phyloP scores from a whole-genome alignment of 176 grass and related monocot species.

The Coix lacrymajobi region DNA sequence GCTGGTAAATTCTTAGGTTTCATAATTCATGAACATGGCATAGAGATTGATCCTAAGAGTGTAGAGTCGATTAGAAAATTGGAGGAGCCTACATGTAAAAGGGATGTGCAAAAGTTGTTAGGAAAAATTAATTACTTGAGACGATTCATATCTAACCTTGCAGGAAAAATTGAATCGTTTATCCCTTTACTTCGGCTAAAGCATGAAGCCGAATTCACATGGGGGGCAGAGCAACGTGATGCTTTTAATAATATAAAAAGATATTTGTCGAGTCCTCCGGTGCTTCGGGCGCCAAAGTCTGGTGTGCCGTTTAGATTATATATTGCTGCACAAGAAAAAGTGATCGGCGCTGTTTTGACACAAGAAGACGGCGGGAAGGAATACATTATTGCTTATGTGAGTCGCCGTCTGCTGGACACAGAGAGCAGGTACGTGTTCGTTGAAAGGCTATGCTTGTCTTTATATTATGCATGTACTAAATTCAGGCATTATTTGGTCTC shows the following conservation, averaged over 20 bases:
- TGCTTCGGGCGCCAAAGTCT: not conserved
- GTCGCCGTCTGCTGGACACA: not conserved
- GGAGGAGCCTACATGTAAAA: too few species aligned
- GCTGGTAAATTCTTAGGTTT: too few species aligned
- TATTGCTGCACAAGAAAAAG: not conserved
- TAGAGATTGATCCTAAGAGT: too few species aligned
- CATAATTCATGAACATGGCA: too few species aligned
- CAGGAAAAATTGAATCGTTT: too few species aligned
- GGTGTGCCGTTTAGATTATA: not conserved
- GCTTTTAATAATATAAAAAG: not conserved
- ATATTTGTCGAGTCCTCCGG: not conserved
- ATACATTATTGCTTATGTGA: not conserved
- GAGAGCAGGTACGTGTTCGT: not conserved
- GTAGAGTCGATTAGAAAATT: too few species aligned
- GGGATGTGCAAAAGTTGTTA: too few species aligned
- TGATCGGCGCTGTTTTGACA: not conserved
- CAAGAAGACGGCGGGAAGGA: not conserved
- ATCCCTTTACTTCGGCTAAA: not conserved
- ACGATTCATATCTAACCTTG: too few species aligned
- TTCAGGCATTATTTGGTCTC: not conserved
- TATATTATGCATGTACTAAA: slow-evolving; percentile 7
- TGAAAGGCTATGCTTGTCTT: not conserved
- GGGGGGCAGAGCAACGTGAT: not conserved
- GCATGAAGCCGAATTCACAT: not conserved
- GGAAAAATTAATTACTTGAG: too few species aligned